Evolutionary conservation across 2,329 filamentous ascomycete genomes (phyloP), one percentile per base, ranked within the genome.

Genomic region (Sporothrix pseudoabietina): DNA sequence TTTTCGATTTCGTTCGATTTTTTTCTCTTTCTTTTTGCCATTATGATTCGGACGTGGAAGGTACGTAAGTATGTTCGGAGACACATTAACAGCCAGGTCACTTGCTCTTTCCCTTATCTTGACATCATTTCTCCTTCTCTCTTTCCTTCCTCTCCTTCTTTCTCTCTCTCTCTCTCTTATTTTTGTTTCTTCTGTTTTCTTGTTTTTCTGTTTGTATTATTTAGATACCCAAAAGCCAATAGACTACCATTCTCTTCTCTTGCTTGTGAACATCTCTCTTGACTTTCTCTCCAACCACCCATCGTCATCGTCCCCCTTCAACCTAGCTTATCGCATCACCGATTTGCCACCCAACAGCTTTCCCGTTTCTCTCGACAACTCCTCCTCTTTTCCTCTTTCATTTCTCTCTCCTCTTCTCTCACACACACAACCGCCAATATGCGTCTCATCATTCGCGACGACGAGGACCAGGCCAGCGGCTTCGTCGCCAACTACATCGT

Each of bases 401-500:
- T n/a, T 19, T 12, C 8, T 6, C 44, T 30, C n/a, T n/a, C 39
- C 22, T 5, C 14, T 5, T n/a, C 57, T 19, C 4, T n/a, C 19
- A 9, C 26, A 16, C 55, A 12, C 32, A 10, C 32, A 12, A 44
- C 26, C 49, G 32, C 63, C 78, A 79, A 74, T 74, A 93, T 91
- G 91, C 88, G 91, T 82, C 88, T 93, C 78, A 92, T 93, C 80
- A 89, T 93, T 78, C 86, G 90, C 79, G 88, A 92, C 78, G 85
- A 91, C 77, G 85, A 88, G 75, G 82, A 84, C 72, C 82, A 85
- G 71, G 90, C 90, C 65, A 90, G 90, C 72, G 84, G 87, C 77
- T 92, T 91, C 80, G 88, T 93, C 75, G 90, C 91, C 72, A 87
- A 91, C 79, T 93, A 93, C 82, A 90, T 93, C 75, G 87, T 93